phyloP scores from a whole-genome alignment of 176 grass and related monocot genomes.

The Ensete ventricosum region DNA sequence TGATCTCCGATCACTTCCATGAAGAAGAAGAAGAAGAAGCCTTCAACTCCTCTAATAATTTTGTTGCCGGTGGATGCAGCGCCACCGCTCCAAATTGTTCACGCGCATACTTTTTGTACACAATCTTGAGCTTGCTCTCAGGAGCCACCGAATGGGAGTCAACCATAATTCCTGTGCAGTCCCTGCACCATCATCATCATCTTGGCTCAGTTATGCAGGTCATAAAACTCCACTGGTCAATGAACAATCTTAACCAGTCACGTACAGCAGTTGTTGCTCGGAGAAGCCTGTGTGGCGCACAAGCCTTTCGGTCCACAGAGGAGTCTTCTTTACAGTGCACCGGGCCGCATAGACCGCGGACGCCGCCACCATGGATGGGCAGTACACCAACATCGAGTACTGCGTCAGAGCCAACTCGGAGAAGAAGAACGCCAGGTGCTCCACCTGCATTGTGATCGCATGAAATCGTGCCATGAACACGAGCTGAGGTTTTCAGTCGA shows the following conservation, averaged over 20 bases:
- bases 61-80: constrained; percentile 33
- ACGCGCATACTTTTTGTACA: constrained; percentile 73
- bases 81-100: constrained; percentile 60
- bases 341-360: constrained; percentile 68
- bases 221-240: too few relatives aligned
- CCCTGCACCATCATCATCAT: constrained; percentile 29
- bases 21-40: not conserved
- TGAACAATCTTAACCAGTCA: too few relatives aligned
- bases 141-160: constrained; percentile 34
- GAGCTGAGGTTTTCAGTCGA: too few relatives aligned
- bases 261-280: constrained; percentile 61
- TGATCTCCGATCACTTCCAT: too few relatives aligned
- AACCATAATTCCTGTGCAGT: constrained; percentile 41
- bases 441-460: constrained; percentile 44
- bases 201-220: too few relatives aligned
- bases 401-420: constrained; percentile 74
- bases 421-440: constrained; percentile 76
- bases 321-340: constrained; percentile 60
- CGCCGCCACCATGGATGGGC: constrained; percentile 69
- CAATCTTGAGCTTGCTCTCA: constrained; percentile 61
- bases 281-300: constrained; percentile 61
- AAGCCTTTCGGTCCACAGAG: constrained; percentile 73
- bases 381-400: constrained; percentile 40
- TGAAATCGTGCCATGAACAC: too few relatives aligned
- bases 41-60: constrained; percentile 7